Evolutionary conservation across 805 yeast species (phyloP).

Genomic region (Yamadazyma olivae): DNA sequence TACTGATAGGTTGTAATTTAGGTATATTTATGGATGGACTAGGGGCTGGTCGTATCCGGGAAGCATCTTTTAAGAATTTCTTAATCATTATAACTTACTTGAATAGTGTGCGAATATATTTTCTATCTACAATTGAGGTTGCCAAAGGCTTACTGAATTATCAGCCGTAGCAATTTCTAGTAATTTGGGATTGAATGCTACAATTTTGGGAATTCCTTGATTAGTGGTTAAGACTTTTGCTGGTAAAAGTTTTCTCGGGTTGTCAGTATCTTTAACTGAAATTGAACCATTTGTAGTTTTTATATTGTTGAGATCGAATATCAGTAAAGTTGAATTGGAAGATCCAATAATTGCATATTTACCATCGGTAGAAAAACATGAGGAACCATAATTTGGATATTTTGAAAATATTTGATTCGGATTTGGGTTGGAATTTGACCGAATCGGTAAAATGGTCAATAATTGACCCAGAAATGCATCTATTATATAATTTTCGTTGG

Average conservation of each 20-base stretch:
- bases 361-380: constrained; percentile 42
- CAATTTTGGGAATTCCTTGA: constrained; percentile 43
- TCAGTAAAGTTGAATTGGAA: constrained; percentile 19
- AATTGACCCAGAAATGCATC: constrained; percentile 69
- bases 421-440: background rate
- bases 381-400: constrained; percentile 31
- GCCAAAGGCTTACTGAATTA: constrained; percentile 38
- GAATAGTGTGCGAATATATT: background rate
- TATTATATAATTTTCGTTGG: constrained; percentile 53
- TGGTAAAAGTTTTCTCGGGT: constrained; percentile 20
- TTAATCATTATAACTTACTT: constrained; percentile 2
- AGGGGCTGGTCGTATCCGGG: constrained; percentile 2
- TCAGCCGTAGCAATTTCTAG: constrained; percentile 66
- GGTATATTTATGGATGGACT: background rate
- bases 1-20: no score
- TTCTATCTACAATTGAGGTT: constrained; percentile 11
- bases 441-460: constrained; percentile 23
- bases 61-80: constrained; percentile 4
- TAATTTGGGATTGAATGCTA: constrained; percentile 60
- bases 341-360: constrained; percentile 32
- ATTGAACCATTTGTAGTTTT: constrained; percentile 18
- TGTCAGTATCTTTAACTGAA: constrained; percentile 15
- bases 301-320: constrained; percentile 28
- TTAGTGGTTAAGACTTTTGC: constrained; percentile 18
- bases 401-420: constrained; percentile 11